phyloP scores from a whole-genome alignment of 176 grass and related monocot genomes.

The Carex pumila region DNA sequence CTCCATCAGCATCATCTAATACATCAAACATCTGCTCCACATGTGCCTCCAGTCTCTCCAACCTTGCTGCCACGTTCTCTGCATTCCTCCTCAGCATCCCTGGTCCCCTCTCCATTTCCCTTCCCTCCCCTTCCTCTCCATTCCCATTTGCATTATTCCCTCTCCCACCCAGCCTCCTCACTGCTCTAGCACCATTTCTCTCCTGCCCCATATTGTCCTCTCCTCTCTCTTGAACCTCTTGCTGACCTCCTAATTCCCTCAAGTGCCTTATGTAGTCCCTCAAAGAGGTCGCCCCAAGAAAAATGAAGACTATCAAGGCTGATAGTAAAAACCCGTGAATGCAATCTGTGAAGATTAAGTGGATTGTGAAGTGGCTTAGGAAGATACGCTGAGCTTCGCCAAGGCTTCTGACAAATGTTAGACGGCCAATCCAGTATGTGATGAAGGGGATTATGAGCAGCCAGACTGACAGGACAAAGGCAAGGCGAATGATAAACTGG shows the following conservation, averaged over 20 bases:
- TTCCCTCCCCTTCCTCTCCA: conserved; percentile 71
- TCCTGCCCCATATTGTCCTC: conserved; percentile 69
- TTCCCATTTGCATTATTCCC: conserved; percentile 53
- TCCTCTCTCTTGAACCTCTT: conserved; percentile 73
- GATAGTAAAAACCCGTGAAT: conserved; percentile 94
- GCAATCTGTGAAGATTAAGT: conserved; percentile 93
- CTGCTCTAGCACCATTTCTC: conserved; percentile 89
- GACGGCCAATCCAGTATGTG: conserved; percentile 94
- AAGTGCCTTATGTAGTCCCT: conserved; percentile 97
- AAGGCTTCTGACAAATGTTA: conserved; percentile 87
- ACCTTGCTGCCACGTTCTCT: conserved; percentile 91
- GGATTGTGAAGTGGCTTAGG: conserved; percentile 76
- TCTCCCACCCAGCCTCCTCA: conserved; percentile 79
- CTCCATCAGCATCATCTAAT: conserved; percentile 95
- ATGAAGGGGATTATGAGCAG: conserved; percentile 99
- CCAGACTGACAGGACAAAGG: conserved; percentile 97
- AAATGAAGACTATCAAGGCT: conserved; percentile 95
- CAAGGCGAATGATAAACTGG: conserved; percentile 86
- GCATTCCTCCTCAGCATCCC: conserved; percentile 92
- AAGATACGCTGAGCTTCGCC: conserved; percentile 92
- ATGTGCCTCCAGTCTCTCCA: conserved; percentile 96
- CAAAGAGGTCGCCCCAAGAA: conserved; percentile 96
- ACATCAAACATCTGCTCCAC: conserved; percentile 99
- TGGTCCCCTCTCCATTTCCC: conserved; percentile 59
- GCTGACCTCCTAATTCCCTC: conserved; percentile 79